A percentile compares a stretch with the other conserved stretches of the same genome.
These are phyloP conservation scores for Peniophora sp. DNA, from an alignment of 1,284 basidiomycete species.

Conservation along the genomic window DNA sequence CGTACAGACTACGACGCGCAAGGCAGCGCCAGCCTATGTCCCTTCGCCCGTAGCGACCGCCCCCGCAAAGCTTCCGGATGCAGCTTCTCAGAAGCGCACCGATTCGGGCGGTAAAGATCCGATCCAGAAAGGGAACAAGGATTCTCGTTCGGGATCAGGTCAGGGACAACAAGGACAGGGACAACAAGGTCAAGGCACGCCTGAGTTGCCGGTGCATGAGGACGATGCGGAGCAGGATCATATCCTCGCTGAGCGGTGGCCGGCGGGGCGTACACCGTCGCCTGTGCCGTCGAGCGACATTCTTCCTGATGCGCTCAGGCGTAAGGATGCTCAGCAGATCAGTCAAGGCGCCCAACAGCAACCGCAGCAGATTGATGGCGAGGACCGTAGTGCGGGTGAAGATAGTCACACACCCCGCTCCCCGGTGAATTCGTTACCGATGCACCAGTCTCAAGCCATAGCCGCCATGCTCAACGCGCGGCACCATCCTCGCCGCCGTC, in stretches of 20 bases:
- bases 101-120: conserved; percentile 31
- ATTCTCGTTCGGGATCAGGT: conserved; percentile 44
- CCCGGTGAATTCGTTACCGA: conserved; percentile 55
- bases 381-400: conserved; percentile 23
- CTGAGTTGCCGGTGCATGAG: conserved; percentile 59
- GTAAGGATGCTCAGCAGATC: conserved; percentile 29
- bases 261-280: conserved; percentile 19
- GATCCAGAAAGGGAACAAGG: conserved; percentile 33
- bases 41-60: conserved; percentile 10
- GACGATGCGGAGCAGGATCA: conserved; percentile 56
- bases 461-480: conserved; percentile 29
- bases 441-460: conserved; percentile 22
- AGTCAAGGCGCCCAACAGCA: conserved; percentile 43
- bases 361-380: too few relatives aligned
- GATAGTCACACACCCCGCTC: conserved; percentile 66
- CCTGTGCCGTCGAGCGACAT: conserved; percentile 51
- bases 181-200: conserved; percentile 35
- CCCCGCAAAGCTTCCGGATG: conserved; percentile 26
- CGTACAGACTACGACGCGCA: conserved; percentile 12
- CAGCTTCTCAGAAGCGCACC: conserved; percentile 28
- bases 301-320: conserved; percentile 36
- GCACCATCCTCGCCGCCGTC: conserved; percentile 43
- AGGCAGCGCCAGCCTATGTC: conserved; percentile 6
- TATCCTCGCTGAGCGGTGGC: conserved; percentile 11
- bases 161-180: too few relatives aligned